Evolutionary conservation across 352 stramenopile species (phyloP).

Genomic region (Phytopythium chamaehyphon): DNA sequence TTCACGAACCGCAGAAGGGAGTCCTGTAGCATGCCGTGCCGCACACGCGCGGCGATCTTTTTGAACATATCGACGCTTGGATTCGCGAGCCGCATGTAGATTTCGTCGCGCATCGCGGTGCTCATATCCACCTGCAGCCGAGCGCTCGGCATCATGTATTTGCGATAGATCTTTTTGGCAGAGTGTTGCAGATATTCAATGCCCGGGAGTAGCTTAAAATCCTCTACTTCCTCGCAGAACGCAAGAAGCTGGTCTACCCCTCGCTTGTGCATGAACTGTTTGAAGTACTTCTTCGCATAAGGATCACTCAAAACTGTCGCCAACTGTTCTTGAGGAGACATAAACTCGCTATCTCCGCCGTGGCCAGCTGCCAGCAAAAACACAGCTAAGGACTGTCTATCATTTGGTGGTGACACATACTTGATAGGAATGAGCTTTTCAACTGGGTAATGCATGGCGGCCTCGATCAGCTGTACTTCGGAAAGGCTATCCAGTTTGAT

Average conservation of each 20-base stretch:
- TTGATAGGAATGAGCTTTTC: slow-evolving; percentile 65
- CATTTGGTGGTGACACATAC: slow-evolving; percentile 10
- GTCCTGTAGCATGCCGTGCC: slow-evolving; percentile 74
- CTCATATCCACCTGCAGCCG: slow-evolving; percentile 85
- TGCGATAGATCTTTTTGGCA: slow-evolving; percentile 84
- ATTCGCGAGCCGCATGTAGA: slow-evolving; percentile 53
- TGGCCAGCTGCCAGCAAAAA: slow-evolving; percentile 4
- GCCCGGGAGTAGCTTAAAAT: slow-evolving; percentile 73
- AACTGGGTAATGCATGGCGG: slow-evolving; percentile 67
- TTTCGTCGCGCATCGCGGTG: slow-evolving; percentile 74
- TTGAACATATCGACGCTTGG: slow-evolving; percentile 86
- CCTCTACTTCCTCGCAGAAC: slow-evolving; percentile 72
- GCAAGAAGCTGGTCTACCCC: slow-evolving; percentile 62
- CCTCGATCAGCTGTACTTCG: slow-evolving; percentile 72
- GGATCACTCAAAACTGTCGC: slow-evolving; percentile 43
- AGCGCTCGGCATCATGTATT: slow-evolving; percentile 74
- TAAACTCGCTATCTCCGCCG: slow-evolving; percentile 21
- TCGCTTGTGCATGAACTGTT: slow-evolving; percentile 68
- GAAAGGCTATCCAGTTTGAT: slow-evolving; percentile 54
- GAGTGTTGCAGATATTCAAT: slow-evolving; percentile 84
- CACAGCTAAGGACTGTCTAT: slow-evolving; percentile 13
- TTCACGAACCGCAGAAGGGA: slow-evolving; percentile 79
- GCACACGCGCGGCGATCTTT: slow-evolving; percentile 56
- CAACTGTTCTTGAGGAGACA: slow-evolving; percentile 49
- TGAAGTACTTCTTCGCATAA: slow-evolving; percentile 72